Percentiles rank a stretch among this genome's conserved stretches.
These are phyloP conservation scores for Fusarium sp. DNA, from an alignment of 2,329 filamentous ascomycete genomes.

Conservation along the genomic window DNA sequence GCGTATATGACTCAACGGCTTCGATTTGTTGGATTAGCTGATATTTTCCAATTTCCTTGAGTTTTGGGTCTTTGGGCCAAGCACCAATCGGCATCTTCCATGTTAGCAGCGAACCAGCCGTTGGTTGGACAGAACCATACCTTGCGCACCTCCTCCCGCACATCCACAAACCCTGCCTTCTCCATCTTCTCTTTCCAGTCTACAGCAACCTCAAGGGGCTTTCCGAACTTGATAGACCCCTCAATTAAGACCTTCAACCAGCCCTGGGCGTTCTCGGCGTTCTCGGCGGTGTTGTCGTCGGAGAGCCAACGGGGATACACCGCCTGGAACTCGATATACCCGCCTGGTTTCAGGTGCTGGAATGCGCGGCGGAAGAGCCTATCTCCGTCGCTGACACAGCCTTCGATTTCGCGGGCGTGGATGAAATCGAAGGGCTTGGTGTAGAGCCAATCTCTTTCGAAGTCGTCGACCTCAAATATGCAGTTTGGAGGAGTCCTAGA, in stretches of 20 bases:
- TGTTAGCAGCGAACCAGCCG: not conserved
- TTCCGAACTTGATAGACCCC: constrained; percentile 21
- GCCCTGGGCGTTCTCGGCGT: constrained; percentile 14
- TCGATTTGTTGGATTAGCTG: constrained; percentile 24
- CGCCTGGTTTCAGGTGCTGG: constrained; percentile 13
- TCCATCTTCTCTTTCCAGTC: constrained; percentile 21
- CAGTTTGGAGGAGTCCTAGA: constrained; percentile 24
- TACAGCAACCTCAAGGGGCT: constrained; percentile 18
- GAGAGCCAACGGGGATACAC: constrained; percentile 18
- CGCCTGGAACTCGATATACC: constrained; percentile 21
- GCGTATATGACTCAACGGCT: constrained; percentile 31
- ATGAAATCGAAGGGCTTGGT: constrained; percentile 30
- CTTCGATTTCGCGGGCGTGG: constrained; percentile 28
- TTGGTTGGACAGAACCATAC: not conserved
- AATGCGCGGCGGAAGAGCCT: constrained; percentile 16
- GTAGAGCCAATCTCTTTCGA: constrained; percentile 23
- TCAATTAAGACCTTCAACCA: constrained; percentile 18
- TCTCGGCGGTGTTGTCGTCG: constrained; percentile 23
- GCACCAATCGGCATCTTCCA: constrained; percentile 21
- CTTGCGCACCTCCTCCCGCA: constrained; percentile 21
- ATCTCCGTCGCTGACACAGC: constrained; percentile 25
- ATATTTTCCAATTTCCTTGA: constrained; percentile 18
- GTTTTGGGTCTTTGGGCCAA: constrained; percentile 12
- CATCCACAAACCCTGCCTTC: constrained; percentile 19
- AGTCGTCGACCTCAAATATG: constrained; percentile 5